Evolutionary conservation across 2,329 filamentous ascomycete genomes (phyloP).

Genomic region (Pseudovirgaria hyperparasitica): DNA sequence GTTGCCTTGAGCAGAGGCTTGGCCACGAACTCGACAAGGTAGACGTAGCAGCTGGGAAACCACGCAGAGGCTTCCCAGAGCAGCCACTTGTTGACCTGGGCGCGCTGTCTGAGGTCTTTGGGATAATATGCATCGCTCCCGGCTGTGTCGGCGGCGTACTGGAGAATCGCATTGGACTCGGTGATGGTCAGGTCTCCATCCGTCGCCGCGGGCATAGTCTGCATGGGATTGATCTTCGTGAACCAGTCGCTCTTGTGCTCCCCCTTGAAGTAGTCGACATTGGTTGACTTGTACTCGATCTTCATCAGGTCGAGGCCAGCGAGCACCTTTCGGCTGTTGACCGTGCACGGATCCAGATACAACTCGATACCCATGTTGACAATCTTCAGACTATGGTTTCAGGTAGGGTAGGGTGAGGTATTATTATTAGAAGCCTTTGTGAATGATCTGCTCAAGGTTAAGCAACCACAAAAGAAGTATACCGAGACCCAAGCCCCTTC

Average conservation of each 20-base stretch:
- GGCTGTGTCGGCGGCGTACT: constrained; percentile 26
- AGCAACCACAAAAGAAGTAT: too few relatives aligned
- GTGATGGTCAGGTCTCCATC: constrained; percentile 28
- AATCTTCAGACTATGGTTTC: too few relatives aligned
- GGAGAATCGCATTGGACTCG: constrained; percentile 30
- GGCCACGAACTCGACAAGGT: constrained; percentile 28
- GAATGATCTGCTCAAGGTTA: too few relatives aligned
- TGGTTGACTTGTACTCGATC: constrained; percentile 22
- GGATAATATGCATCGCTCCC: constrained; percentile 22
- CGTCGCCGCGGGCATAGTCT: constrained; percentile 26
- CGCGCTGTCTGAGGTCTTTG: constrained; percentile 25
- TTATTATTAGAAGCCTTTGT: too few relatives aligned
- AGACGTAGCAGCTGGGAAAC: constrained; percentile 29
- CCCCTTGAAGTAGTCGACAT: constrained; percentile 27
- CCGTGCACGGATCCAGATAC: constrained; percentile 28
- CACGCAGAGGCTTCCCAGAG: constrained; percentile 30
- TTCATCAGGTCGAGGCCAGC: constrained; percentile 26
- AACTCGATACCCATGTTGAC: constrained; percentile 15
- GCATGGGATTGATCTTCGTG: constrained; percentile 24
- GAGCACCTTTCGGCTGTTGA: constrained; percentile 30
- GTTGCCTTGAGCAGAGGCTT: constrained; percentile 25
- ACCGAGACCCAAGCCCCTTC: too few relatives aligned
- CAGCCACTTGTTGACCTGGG: constrained; percentile 28
- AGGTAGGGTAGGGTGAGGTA: too few relatives aligned
- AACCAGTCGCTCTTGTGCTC: constrained; percentile 25